phyloP scores from a whole-genome alignment of 2,329 filamentous ascomycete genomes.

The Ceratocystis alfenasii region DNA sequence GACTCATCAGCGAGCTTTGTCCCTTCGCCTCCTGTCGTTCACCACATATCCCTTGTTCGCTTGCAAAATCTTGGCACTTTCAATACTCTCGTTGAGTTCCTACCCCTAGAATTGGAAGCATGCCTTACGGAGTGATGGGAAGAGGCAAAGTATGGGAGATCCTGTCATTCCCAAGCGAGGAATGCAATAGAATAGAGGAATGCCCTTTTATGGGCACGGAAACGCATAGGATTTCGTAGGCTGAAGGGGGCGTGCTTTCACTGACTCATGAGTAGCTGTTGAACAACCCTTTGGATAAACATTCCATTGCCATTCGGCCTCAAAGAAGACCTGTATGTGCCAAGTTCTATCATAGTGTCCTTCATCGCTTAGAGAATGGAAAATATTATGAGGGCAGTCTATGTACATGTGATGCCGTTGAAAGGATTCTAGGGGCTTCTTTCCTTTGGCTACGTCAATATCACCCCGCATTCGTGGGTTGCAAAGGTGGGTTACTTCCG shows the following conservation, averaged over 20 bases:
- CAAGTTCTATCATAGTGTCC: neutral
- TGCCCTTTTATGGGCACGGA: neutral
- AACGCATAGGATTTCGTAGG: neutral
- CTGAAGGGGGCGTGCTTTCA: neutral
- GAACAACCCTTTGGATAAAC: neutral
- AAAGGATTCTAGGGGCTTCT: neutral
- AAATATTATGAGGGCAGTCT: neutral
- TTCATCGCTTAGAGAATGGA: neutral
- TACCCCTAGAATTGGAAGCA: neutral
- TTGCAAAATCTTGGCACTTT: neutral
- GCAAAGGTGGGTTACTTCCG: neutral
- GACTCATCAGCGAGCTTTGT: neutral
- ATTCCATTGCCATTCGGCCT: neutral
- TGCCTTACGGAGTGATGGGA: neutral
- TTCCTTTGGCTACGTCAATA: neutral
- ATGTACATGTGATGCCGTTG: neutral
- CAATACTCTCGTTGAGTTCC: neutral
- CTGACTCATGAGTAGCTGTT: neutral
- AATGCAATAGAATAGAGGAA: neutral
- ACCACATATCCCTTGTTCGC: neutral
- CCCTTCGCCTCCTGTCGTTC: neutral
- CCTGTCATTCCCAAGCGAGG: neutral
- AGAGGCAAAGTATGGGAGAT: neutral
- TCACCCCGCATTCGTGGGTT: neutral
- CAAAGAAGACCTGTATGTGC: too few species aligned